Evolutionary conservation across 1,139 yeast genomes (phyloP), one percentile per base, ranked within the genome.

Genomic region (Hansenula lynferdii): DNA sequence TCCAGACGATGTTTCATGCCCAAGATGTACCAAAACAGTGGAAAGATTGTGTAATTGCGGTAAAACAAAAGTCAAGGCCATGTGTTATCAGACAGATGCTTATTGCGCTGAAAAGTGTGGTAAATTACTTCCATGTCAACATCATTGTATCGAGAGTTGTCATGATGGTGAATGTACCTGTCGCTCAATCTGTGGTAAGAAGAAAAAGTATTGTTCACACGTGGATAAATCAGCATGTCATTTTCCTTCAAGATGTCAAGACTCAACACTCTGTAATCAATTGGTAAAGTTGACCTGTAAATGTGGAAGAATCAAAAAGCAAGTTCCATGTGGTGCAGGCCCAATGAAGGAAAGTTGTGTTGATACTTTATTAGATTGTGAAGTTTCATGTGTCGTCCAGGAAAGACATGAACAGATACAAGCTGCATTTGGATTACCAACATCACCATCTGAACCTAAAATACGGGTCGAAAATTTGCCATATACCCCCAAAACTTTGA

Each of bases 31-130:
- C 1, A 68, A 67, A 23, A 58, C 79, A 12, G 84, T 85, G 8
- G 67, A 73, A 22, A 81, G 77, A 51, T 52, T 51, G 16, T 89
- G 97, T 57, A 74, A 76, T 47, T 89, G 97, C 67, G 90, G 90
- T 6, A 70, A 72, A 44, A 64, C 64, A 20, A 64, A 65, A 9
- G 70, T 85, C 20, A 72, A 77, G 32, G 84, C 85, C 21, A 77
- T 85, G 16, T 75, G 97, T 60, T 83, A 82, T 36, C 85, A 83
- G 44, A 66, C 69, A 8, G 67, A 67, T 23, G 89, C 83, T 0
- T 77, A 86, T 4, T 89, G 97, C 61, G 90, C 92, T 11, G 68
- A 64, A 32, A 61, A 67, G 17, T 89, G 97, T 64, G 73, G 67
- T 2, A 73, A 70, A 39, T 50, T 60, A 5, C 69, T 85, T 42